Evolutionary conservation across 768 basidiomycete genomes (phyloP).

Genomic region (Xanthoconium purpureum): DNA sequence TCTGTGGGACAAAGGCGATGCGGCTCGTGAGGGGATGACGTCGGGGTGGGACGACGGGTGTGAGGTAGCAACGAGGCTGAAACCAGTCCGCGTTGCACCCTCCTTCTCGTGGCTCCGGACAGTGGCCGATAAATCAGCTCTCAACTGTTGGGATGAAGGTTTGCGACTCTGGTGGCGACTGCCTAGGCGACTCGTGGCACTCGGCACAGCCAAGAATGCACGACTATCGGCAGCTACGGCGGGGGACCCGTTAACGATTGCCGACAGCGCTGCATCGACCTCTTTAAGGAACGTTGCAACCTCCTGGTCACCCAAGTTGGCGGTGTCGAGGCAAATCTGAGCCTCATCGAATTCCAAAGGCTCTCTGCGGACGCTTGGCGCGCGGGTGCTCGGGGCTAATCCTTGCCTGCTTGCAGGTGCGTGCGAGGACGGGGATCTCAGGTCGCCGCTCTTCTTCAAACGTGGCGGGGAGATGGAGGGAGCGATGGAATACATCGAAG

Average conservation of each 20-base stretch:
- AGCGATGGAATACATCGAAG: constrained; percentile 31
- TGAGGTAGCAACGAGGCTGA: constrained; percentile 32
- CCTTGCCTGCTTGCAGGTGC: constrained; percentile 28
- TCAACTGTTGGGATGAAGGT: constrained; percentile 30
- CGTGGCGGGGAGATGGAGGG: constrained; percentile 26
- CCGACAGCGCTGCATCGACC: constrained; percentile 29
- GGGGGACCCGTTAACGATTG: constrained; percentile 23
- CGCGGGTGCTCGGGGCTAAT: constrained; percentile 18
- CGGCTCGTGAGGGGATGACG: constrained; percentile 22
- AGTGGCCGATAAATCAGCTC: constrained; percentile 30
- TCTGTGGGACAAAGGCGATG: constrained; percentile 20
- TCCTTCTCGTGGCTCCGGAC: constrained; percentile 28
- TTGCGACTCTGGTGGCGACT: constrained; percentile 31
- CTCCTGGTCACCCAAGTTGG: constrained; percentile 30
- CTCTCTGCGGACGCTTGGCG: constrained; percentile 30
- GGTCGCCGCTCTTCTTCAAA: constrained; percentile 21
- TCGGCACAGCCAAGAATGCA: constrained; percentile 29
- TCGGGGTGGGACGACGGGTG: constrained; percentile 23
- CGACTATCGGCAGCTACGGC: constrained; percentile 31
- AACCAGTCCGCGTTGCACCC: constrained; percentile 23
- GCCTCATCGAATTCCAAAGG: constrained; percentile 29
- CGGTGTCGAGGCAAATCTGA: constrained; percentile 32
- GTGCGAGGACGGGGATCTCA: constrained; percentile 23
- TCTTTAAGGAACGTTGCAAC: constrained; percentile 32
- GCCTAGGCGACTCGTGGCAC: constrained; percentile 21